Base-by-base conservation (phyloP, 2,329 filamentous ascomycete genomes). In the Sclerotinia trifoliorum region DNA sequence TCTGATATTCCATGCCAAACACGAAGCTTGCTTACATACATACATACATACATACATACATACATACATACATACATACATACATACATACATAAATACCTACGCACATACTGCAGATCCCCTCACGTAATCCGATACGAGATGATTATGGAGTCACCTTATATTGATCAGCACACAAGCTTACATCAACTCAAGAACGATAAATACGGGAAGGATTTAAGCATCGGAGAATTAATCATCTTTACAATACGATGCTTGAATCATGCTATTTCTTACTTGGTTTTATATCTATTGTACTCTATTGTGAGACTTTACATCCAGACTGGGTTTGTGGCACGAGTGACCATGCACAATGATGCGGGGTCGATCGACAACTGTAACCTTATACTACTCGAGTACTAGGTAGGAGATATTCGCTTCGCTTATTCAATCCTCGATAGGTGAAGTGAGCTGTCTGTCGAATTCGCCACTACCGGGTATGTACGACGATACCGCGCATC, bases 61-160 rank as follows among this genome's bases (percentile, higher is more conserved):
- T 5, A 10, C 7, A 11, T 13, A 15, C 29, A 55, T 6, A 32
- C 19, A n/a, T n/a, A 65, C 44, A 65, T 32, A 48, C 19, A 48
- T 48, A 48, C 3, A 48, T n/a, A 48, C 5, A 48, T 48, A 48
- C 15, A 48, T 17, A 0, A 13, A 39, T 42, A 48, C 11, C 6
- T 5, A 10, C 7, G 21, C 21, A 15, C 29, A 55, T 6, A 32
- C 19, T 35, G 58, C 26, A 61, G 58, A 61, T 24, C 44, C 19
- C 21, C 63, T 58, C 63, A 65, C 26, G 52, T 58, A 65, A 65
- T 65, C 52, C 39, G 21, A 65, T 65, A 65, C 63, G 63, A 48
- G 63, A 21, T 35, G 35, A 35, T 35, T 35, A 35, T 29, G 29
- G 29, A 29, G 29, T 29, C 2, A 29, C 29, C 29, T 29, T 29